Evolutionary conservation across 2,329 filamentous ascomycete species (phyloP).

Genomic region (Apiospora marii): DNA sequence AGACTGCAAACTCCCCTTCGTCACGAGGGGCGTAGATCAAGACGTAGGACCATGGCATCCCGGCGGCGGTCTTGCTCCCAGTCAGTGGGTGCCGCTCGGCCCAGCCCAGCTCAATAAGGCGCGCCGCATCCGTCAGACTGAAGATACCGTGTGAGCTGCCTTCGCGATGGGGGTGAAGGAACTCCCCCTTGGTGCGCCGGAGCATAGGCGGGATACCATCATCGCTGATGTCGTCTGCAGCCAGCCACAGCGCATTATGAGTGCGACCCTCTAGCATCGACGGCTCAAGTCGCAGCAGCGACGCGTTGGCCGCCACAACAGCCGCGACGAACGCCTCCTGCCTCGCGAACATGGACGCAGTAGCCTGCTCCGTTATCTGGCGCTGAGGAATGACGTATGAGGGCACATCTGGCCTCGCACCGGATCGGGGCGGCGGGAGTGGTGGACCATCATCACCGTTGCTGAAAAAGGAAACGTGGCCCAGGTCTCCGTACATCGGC

Average conservation of each 20-base stretch:
- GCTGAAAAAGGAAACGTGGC: conserved; percentile 34
- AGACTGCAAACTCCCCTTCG: conserved; percentile 44
- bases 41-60: conserved; percentile 47
- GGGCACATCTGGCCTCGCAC: conserved; percentile 44
- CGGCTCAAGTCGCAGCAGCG: conserved; percentile 36
- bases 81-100: conserved; percentile 48
- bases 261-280: conserved; percentile 44
- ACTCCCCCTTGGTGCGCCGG: conserved; percentile 40
- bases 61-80: conserved; percentile 33
- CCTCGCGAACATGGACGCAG: conserved; percentile 26
- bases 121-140: conserved; percentile 47
- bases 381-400: conserved; percentile 48
- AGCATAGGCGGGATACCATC: conserved; percentile 25
- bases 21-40: conserved; percentile 51
- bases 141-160: conserved; percentile 49
- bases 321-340: conserved; percentile 40
- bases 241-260: conserved; percentile 41
- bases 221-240: neutral
- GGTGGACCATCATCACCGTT: neutral
- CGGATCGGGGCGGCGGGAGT: conserved; percentile 27
- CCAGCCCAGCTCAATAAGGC: conserved; percentile 47
- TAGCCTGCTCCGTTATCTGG: conserved; percentile 41
- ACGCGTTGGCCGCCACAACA: conserved; percentile 38
- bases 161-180: conserved; percentile 49
- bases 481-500: conserved; percentile 38